Base-by-base conservation (phyloP, 768 basidiomycete genomes). In the Tricholoma hemisulphureum region DNA sequence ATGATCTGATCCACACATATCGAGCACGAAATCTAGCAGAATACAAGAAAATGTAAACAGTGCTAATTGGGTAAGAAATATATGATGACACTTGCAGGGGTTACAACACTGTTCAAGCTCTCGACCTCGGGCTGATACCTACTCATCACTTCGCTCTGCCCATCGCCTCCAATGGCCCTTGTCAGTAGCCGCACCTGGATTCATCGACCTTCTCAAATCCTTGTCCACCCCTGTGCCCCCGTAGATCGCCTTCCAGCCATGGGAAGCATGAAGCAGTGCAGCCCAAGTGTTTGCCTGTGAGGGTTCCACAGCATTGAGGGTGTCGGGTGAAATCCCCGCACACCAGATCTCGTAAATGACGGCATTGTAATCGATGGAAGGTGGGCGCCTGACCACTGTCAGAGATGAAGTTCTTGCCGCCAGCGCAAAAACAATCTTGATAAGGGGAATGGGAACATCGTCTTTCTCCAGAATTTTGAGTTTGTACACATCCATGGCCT, bases 361-460 rank as follows among this genome's bases (percentile, higher is more conserved):
- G 13, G 39, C 39, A 16, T 41, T 41, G 20, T 41, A 41, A 41
- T 16, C 13, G 1, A 8, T 3, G 8, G 20, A 7, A 5, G 39
- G 20, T 1, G 2, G 8, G 9, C 21, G 20, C 20, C 39, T 41
- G 20, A 8, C 21, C 14, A 41, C 39, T 3, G 4, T 4, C 3
- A 41, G 20, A 41, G 2, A 2, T 9, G 61, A 34, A 8, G 6
- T 59, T 35, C 24, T 34, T 6, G 61, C 55, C 18, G 61, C 67
- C 1, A 69, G 61, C 9, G 69, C 65, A 41, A 67, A 69, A 35
- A 71, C 60, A 18, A 70, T 65, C 53, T 61, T 63, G 50, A 61
- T 68, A 4, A 65, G 20, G 7, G 63, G 63, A 61, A 58, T 26
- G 11, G 58, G 34, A 32, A 9, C 29, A 28, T 51, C 58, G n/a